Conservation (phyloP, 768 basidiomycete genomes). For the Pleurotus eryngii region DNA sequence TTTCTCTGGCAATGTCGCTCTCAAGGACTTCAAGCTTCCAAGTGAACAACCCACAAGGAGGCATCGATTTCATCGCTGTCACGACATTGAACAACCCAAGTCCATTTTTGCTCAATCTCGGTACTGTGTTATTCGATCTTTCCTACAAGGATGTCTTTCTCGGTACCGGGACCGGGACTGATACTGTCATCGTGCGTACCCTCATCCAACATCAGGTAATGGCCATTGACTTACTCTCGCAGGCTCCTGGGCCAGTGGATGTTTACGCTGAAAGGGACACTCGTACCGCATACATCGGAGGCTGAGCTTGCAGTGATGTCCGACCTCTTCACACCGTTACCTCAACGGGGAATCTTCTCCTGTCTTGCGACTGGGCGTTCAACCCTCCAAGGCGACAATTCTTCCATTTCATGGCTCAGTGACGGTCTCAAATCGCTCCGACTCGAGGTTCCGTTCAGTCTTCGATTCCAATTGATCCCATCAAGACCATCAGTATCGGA, state of each 20-base stretch:
- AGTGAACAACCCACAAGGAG: conserved; percentile 66
- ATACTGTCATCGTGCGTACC: conserved; percentile 48
- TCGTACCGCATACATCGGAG: conserved; percentile 49
- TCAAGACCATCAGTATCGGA: conserved; percentile 61
- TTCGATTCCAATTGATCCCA: conserved; percentile 52
- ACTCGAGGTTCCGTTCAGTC: conserved; percentile 62
- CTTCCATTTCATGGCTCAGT: conserved; percentile 64
- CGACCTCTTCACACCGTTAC: conserved; percentile 66
- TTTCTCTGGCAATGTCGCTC: conserved; percentile 56
- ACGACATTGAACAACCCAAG: conserved; percentile 58
- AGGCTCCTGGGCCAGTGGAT: conserved; percentile 54
- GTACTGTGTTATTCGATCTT: conserved; percentile 62
- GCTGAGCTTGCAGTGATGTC: conserved; percentile 49
- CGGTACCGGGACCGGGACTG: conserved; percentile 50
- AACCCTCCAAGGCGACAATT: conserved; percentile 53
- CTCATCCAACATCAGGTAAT: not conserved
- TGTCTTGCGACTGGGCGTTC: conserved; percentile 58
- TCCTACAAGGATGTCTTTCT: conserved; percentile 54
- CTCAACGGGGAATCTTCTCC: conserved; percentile 59
- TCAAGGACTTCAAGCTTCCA: conserved; percentile 62
- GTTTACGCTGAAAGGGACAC: conserved; percentile 59
- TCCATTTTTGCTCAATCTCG: conserved; percentile 67
- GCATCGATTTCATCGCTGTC: conserved; percentile 61
- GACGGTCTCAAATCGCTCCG: conserved; percentile 52
- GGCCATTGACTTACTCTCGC: conserved; percentile 4